A percentile compares a stretch with the other conserved stretches of the same genome.
Evolutionary conservation across 208 protist genomes (phyloP).

Genomic region (Trichomonas vaginalis): DNA sequence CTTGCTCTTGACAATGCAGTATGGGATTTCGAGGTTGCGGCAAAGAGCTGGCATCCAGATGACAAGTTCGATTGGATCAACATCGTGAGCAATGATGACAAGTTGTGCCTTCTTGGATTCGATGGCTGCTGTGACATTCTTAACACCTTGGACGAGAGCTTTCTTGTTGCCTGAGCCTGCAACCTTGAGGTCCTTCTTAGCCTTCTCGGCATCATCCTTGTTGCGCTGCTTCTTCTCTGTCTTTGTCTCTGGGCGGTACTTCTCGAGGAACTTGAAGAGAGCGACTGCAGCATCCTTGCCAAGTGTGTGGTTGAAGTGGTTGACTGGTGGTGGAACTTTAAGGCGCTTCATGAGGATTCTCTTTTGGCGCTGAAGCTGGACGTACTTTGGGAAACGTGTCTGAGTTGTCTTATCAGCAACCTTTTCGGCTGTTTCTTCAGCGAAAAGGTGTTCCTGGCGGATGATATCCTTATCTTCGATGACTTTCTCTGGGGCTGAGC

Average conservation of each 20-base stretch:
- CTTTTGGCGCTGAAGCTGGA: slow-evolving; percentile 90
- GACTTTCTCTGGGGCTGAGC: neutral
- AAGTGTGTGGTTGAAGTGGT: slow-evolving; percentile 65
- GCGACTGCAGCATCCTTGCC: slow-evolving; percentile 43
- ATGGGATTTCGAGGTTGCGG: slow-evolving; percentile 91
- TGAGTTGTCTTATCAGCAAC: neutral
- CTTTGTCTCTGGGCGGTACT: slow-evolving; percentile 62
- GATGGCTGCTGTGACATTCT: slow-evolving; percentile 84
- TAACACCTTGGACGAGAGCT: slow-evolving; percentile 80
- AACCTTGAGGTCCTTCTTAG: slow-evolving; percentile 33
- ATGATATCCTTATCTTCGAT: neutral
- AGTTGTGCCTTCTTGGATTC: slow-evolving; percentile 93
- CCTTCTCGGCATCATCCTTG: slow-evolving; percentile 56
- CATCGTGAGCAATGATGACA: slow-evolving; percentile 98
- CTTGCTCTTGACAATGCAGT: slow-evolving; percentile 98
- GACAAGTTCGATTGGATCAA: slow-evolving; percentile 97
- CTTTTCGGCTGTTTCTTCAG: neutral
- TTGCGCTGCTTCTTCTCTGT: slow-evolving; percentile 73
- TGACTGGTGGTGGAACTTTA: slow-evolving; percentile 75
- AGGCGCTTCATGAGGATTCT: slow-evolving; percentile 82
- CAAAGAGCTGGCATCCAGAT: slow-evolving; percentile 95
- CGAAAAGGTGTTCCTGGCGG: neutral
- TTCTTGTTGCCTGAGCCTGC: slow-evolving; percentile 61
- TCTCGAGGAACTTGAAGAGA: slow-evolving; percentile 63
- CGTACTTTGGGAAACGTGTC: slow-evolving; percentile 77